phyloP scores from a whole-genome alignment of 1,284 basidiomycete species.

The Flammula alnicola region DNA sequence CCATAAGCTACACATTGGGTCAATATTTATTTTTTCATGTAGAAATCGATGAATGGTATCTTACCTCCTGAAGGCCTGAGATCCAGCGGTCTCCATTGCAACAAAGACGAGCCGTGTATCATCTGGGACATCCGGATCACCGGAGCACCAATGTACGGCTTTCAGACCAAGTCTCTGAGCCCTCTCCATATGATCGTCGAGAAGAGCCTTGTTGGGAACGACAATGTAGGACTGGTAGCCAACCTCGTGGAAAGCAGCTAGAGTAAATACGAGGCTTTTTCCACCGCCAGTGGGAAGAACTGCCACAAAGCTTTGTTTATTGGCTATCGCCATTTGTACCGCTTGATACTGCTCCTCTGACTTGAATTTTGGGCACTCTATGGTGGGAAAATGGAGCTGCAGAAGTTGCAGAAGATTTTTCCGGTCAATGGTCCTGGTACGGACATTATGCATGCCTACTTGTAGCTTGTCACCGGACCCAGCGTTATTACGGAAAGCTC shows the following conservation, averaged over 20 bases:
- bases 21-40: neutral
- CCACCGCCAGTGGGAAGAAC: slow-evolving; percentile 26
- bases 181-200: slow-evolving; percentile 8
- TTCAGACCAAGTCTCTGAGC: neutral
- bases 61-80: slow-evolving; percentile 10
- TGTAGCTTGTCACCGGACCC: no score
- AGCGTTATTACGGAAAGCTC: no score
- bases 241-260: slow-evolving; percentile 16
- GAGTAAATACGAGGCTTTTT: slow-evolving; percentile 22
- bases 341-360: slow-evolving; percentile 12
- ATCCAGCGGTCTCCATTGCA: slow-evolving; percentile 17
- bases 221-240: slow-evolving; percentile 11
- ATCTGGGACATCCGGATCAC: neutral
- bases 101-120: slow-evolving; percentile 14
- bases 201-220: slow-evolving; percentile 16
- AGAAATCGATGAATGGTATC: no score
- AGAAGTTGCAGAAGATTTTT: no score
- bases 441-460: no score
- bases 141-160: slow-evolving; percentile 1
- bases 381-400: slow-evolving; percentile 1
- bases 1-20: no score
- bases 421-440: no score
- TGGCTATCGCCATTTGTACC: slow-evolving; percentile 4
- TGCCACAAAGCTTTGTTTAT: slow-evolving; percentile 14
- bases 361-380: slow-evolving; percentile 10